Conservation (phyloP, 768 basidiomycete species). For the Mycena sanguinolenta region DNA sequence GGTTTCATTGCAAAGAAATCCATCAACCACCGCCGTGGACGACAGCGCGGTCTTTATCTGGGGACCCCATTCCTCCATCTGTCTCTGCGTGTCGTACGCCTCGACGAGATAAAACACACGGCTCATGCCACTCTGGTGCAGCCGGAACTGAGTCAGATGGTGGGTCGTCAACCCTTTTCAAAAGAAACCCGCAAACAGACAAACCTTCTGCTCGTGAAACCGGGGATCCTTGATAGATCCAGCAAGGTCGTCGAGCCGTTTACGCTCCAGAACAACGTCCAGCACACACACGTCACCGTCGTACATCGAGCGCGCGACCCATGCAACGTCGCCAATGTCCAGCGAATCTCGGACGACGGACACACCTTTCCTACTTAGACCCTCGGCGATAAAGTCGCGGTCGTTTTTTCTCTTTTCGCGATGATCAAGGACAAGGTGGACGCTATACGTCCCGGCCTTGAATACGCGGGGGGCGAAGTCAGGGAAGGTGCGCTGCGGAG, state of each 20-base stretch:
- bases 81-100: slow-evolving; percentile 42
- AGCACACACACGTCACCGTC: slow-evolving; percentile 36
- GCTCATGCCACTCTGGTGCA: slow-evolving; percentile 53
- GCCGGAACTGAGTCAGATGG: slow-evolving; percentile 48
- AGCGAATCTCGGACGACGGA: slow-evolving; percentile 31
- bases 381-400: slow-evolving; percentile 5
- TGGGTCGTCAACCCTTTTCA: neutral
- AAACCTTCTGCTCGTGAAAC: slow-evolving; percentile 52
- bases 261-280: slow-evolving; percentile 45
- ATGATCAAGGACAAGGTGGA: slow-evolving; percentile 46
- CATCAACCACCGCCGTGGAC: slow-evolving; percentile 56
- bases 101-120: slow-evolving; percentile 59
- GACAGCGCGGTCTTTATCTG: slow-evolving; percentile 59
- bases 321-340: slow-evolving; percentile 44
- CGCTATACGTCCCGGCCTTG: slow-evolving; percentile 39
- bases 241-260: slow-evolving; percentile 45
- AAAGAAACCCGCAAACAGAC: neutral
- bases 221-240: slow-evolving; percentile 37
- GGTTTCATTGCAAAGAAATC: slow-evolving; percentile 58
- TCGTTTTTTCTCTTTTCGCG: slow-evolving; percentile 38
- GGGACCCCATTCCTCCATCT: slow-evolving; percentile 38
- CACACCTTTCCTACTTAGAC: slow-evolving; percentile 25
- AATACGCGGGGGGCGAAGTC: slow-evolving; percentile 39
- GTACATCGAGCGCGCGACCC: slow-evolving; percentile 38
- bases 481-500: slow-evolving; percentile 23